Evolutionary conservation across 805 yeast genomes (phyloP), one percentile per base, ranked within the genome.

Genomic region (Barnettozyma californica): DNA sequence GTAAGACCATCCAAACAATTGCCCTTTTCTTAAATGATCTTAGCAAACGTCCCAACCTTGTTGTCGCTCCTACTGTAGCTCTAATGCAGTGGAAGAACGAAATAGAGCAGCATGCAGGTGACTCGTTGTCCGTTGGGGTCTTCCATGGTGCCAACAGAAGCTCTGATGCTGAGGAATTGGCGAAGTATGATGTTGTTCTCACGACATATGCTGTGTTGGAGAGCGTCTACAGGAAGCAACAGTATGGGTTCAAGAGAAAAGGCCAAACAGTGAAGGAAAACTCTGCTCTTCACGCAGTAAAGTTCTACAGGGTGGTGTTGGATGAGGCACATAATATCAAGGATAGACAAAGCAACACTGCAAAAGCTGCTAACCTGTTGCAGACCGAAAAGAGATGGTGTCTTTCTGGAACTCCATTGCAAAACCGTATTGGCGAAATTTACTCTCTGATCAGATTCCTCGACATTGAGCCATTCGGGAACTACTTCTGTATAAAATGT

Each of bases 261-360:
- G 78, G 72, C 16, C 83, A 86, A 1, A 59, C 80, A 21, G 83
- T 86, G 3, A 86, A 87, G 62, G 96, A 90, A 53, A 74, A 75
- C 51, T 83, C 95, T 20, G 77, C 83, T 0, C 65, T 94, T 36
- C 99, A 94, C 62, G 68, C 76, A 13, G 73, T 87, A 40, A 74
- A 78, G 37, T 94, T 90, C 64, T 85, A 89, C 60, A 71, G 99
- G 49, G 95, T 92, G 9, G 78, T 94, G 14, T 69, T 94, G 45
- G 99, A 94, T 68, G 99, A 94, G 64, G 99, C 99, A 1, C 99
- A 94, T 64, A 92, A 92, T 61, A 92, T 94, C 71, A 94, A 94
- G 63, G 98, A 94, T 65, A 76, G 98, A 50, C 90, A 90, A 47
- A 83, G 94, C 46, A 92, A 92, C 23, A 94, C 99, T 0, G 91